phyloP scores from a whole-genome alignment of 1,284 basidiomycete genomes.

The Coniferiporia sulphurascens region DNA sequence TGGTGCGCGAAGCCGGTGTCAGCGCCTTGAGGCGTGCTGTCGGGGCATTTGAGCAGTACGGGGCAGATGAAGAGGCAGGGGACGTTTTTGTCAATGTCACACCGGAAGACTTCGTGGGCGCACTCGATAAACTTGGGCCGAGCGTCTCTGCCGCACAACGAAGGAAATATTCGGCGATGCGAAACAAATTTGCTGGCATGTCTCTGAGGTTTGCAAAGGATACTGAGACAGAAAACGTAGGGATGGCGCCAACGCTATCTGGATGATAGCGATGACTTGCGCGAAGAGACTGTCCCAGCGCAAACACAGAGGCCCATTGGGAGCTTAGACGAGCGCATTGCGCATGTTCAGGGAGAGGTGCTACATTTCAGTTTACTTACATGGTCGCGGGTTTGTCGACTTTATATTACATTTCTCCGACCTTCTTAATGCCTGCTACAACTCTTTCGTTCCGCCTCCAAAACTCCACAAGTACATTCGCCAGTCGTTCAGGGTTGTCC shows the following conservation, averaged over 20 bases:
- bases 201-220: slow-evolving; percentile 42
- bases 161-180: slow-evolving; percentile 74
- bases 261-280: not conserved
- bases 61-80: slow-evolving; percentile 20
- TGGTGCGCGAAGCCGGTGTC: slow-evolving; percentile 89
- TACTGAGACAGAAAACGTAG: slow-evolving; percentile 24
- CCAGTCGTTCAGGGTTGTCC: slow-evolving; percentile 82
- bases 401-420: slow-evolving; percentile 58
- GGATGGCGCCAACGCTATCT: not conserved
- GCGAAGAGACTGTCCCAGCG: not conserved
- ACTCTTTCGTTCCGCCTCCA: slow-evolving; percentile 87
- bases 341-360: not conserved
- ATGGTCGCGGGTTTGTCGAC: not conserved
- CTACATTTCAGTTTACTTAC: not conserved
- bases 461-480: slow-evolving; percentile 81
- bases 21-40: slow-evolving; percentile 72
- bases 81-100: slow-evolving; percentile 45
- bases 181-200: slow-evolving; percentile 76
- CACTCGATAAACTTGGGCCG: slow-evolving; percentile 81
- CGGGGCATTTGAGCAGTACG: slow-evolving; percentile 40
- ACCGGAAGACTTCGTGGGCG: slow-evolving; percentile 64
- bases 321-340: no score
- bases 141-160: slow-evolving; percentile 83
- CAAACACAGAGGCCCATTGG: no score
- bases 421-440: slow-evolving; percentile 70